phyloP scores from a whole-genome alignment of 108 stramenopile species.

The Hondaea fermentalgiana region DNA sequence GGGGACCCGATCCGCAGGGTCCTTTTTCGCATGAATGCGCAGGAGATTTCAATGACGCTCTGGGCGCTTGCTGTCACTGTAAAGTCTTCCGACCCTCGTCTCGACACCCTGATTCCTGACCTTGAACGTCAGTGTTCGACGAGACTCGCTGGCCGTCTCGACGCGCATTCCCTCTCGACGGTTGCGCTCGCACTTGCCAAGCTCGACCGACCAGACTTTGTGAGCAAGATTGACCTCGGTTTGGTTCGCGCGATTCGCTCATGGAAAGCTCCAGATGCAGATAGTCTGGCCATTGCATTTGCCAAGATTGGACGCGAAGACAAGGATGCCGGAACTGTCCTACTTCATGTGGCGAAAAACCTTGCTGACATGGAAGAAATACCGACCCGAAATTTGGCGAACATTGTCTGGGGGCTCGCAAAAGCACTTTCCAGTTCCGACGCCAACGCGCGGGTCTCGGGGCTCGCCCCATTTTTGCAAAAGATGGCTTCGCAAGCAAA shows the following conservation, averaged over 20 bases:
- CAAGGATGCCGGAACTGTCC: neutral
- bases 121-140: neutral
- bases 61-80: neutral
- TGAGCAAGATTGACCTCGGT: neutral
- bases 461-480: neutral
- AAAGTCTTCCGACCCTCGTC: neutral
- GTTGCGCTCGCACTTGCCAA: neutral
- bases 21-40: neutral
- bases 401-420: neutral
- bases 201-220: neutral
- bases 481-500: neutral
- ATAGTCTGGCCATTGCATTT: neutral
- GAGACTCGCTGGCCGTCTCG: neutral
- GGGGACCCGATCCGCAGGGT: neutral
- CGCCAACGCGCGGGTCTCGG: neutral
- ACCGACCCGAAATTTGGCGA: neutral
- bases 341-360: neutral
- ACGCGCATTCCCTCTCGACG: neutral
- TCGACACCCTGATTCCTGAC: neutral
- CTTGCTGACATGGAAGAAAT: neutral
- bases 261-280: neutral
- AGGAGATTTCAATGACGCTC: neutral
- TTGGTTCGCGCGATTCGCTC: neutral
- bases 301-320: neutral
- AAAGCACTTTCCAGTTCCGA: neutral